These are phyloP conservation scores for Isabelozyma rhagii DNA, from an alignment of 805 yeast genomes.

Conservation along the genomic window DNA sequence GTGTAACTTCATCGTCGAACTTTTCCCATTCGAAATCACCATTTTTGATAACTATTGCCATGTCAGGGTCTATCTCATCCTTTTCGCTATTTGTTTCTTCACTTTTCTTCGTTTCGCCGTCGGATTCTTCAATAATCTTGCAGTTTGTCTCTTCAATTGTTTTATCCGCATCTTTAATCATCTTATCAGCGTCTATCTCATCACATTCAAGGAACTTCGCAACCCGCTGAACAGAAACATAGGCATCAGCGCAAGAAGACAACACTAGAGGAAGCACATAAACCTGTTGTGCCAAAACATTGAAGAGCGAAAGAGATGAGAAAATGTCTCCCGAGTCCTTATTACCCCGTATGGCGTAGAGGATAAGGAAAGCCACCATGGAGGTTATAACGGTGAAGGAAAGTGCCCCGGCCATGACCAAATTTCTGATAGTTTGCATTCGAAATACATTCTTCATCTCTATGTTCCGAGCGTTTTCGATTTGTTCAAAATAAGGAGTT, in stretches of 20 bases:
- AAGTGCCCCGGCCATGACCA: constrained; percentile 8
- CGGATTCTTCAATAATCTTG: background rate
- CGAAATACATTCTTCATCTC: constrained; percentile 9
- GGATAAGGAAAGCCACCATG: constrained; percentile 13
- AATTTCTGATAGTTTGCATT: constrained; percentile 10
- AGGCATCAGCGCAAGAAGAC: constrained; percentile 10
- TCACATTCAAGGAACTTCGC: constrained; percentile 4
- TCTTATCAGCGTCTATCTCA: constrained; percentile 1
- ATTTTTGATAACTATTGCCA: constrained; percentile 47
- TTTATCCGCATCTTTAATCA: background rate
- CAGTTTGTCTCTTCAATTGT: background rate
- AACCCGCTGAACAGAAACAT: constrained; percentile 7
- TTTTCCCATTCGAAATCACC: constrained; percentile 69
- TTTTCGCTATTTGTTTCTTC: background rate
- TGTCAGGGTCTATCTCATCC: constrained; percentile 4
- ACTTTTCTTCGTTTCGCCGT: background rate
- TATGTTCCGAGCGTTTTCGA: constrained; percentile 5
- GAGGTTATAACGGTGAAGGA: constrained; percentile 9
- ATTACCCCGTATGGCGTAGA: constrained; percentile 8
- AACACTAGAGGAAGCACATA: constrained; percentile 9
- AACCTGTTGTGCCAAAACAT: constrained; percentile 8
- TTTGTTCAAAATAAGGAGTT: constrained; percentile 9
- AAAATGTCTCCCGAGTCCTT: constrained; percentile 9
- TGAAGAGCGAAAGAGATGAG: constrained; percentile 14
- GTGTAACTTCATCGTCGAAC: constrained; percentile 9